Evolutionary conservation across 208 protist species (phyloP).

Genomic region (Plasmodiophora brassicae): DNA sequence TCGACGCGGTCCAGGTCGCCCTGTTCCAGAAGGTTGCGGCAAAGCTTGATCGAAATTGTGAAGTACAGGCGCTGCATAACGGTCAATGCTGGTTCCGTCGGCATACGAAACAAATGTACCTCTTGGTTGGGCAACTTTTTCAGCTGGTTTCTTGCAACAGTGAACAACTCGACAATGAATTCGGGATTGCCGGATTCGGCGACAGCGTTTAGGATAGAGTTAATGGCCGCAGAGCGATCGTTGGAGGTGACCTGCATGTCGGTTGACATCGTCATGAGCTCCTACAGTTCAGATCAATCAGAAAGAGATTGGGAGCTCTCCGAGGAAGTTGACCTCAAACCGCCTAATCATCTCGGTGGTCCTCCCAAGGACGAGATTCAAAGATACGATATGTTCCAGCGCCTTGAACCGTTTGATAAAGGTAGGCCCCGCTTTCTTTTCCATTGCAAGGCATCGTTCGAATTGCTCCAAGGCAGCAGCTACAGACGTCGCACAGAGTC

Average conservation of each 20-base stretch:
- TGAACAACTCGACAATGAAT: background rate
- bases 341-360: background rate
- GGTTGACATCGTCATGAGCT: background rate
- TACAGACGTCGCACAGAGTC: background rate
- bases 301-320: no score
- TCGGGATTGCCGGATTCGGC: background rate
- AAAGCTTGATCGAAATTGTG: background rate
- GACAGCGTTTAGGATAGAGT: slow-evolving; percentile 31
- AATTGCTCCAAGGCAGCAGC: background rate
- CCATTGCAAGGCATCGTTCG: background rate
- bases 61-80: slow-evolving; percentile 9
- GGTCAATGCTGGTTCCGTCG: background rate
- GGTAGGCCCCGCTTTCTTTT: background rate
- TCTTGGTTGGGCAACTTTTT: background rate
- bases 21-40: background rate
- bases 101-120: background rate
- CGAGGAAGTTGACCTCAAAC: no score
- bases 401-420: slow-evolving; percentile 18
- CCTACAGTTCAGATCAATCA: no score
- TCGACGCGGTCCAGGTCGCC: background rate
- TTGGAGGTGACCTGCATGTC: background rate
- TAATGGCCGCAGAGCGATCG: background rate
- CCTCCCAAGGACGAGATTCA: slow-evolving; percentile 1
- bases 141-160: background rate
- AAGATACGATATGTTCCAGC: slow-evolving; percentile 10